These are phyloP conservation scores for Hypoxylon sp. DNA, from an alignment of 2,329 filamentous ascomycete genomes.

Conservation along the genomic window DNA sequence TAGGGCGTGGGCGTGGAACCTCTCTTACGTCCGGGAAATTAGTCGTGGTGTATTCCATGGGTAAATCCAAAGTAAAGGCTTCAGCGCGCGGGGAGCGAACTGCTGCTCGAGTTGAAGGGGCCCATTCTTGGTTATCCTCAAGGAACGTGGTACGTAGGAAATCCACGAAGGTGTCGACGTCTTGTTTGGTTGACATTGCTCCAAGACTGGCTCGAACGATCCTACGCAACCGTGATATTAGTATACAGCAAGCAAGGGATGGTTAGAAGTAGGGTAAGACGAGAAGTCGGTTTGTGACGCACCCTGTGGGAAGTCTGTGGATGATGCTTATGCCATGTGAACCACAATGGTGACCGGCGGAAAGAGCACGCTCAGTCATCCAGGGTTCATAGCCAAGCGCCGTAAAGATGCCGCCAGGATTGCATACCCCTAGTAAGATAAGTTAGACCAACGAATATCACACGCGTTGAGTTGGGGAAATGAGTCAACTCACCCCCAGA, in stretches of 20 bases:
- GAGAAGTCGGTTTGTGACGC: slow-evolving; percentile 40
- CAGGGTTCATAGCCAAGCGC: slow-evolving; percentile 66
- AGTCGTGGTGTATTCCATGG: slow-evolving; percentile 39
- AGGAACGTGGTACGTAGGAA: slow-evolving; percentile 63
- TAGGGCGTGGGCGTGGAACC: slow-evolving; percentile 41
- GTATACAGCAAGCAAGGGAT: slow-evolving; percentile 8
- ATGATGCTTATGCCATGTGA: slow-evolving; percentile 68
- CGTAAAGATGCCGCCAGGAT: slow-evolving; percentile 64
- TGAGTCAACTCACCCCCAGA: slow-evolving; percentile 63
- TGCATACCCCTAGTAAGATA: slow-evolving; percentile 60
- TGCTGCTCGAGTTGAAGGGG: slow-evolving; percentile 35
- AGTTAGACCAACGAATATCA: slow-evolving; percentile 24
- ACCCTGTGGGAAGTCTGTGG: slow-evolving; percentile 69
- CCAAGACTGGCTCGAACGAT: slow-evolving; percentile 74
- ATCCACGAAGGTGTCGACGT: slow-evolving; percentile 65
- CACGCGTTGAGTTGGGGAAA: slow-evolving; percentile 3
- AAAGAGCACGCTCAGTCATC: slow-evolving; percentile 69
- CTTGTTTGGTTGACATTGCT: slow-evolving; percentile 71
- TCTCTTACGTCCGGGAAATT: slow-evolving; percentile 49
- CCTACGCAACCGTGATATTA: slow-evolving; percentile 52
- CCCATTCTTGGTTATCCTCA: slow-evolving; percentile 45
- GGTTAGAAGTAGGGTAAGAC: slow-evolving; percentile 22
- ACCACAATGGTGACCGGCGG: slow-evolving; percentile 71
- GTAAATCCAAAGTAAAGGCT: slow-evolving; percentile 32
- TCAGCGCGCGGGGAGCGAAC: slow-evolving; percentile 32